Percentiles rank a stretch among this genome's conserved stretches.
These are phyloP conservation scores for Suillus clintonianus DNA, from an alignment of 768 basidiomycete genomes.

Conservation along the genomic window DNA sequence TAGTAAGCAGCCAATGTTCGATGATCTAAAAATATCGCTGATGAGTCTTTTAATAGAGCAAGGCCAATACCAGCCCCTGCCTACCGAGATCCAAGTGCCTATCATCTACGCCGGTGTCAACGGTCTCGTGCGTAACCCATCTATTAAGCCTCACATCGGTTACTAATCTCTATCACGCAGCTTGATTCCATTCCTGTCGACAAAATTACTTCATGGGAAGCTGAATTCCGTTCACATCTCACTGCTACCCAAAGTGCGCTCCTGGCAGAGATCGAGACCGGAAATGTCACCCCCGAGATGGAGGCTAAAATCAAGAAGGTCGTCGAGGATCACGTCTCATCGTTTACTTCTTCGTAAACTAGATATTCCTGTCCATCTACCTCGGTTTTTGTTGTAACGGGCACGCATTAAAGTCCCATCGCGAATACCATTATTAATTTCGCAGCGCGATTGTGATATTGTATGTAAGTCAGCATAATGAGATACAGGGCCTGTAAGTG, in stretches of 20 bases:
- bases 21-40: constrained; percentile 16
- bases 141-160: background rate
- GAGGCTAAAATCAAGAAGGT: constrained; percentile 95
- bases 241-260: constrained; percentile 70
- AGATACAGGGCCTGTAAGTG: constrained; percentile 1
- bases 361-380: constrained; percentile 5
- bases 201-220: constrained; percentile 91
- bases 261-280: constrained; percentile 82
- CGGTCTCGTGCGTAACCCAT: constrained; percentile 72
- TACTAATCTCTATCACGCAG: constrained; percentile 31
- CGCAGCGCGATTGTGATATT: constrained; percentile 18
- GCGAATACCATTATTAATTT: constrained; percentile 30
- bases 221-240: constrained; percentile 88
- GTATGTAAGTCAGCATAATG: constrained; percentile 3
- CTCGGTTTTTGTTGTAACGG: background rate
- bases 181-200: constrained; percentile 96
- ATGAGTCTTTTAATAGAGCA: constrained; percentile 65
- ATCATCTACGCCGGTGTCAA: constrained; percentile 99
- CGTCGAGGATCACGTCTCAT: constrained; percentile 84
- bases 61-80: constrained; percentile 94
- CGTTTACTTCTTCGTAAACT: constrained; percentile 56
- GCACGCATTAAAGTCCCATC: constrained; percentile 10
- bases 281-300: constrained; percentile 84
- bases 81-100: constrained; percentile 96
- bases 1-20: constrained; percentile 49